These are phyloP conservation scores for Elsinoe australis DNA, from an alignment of 2,329 filamentous ascomycete genomes.

Conservation along the genomic window DNA sequence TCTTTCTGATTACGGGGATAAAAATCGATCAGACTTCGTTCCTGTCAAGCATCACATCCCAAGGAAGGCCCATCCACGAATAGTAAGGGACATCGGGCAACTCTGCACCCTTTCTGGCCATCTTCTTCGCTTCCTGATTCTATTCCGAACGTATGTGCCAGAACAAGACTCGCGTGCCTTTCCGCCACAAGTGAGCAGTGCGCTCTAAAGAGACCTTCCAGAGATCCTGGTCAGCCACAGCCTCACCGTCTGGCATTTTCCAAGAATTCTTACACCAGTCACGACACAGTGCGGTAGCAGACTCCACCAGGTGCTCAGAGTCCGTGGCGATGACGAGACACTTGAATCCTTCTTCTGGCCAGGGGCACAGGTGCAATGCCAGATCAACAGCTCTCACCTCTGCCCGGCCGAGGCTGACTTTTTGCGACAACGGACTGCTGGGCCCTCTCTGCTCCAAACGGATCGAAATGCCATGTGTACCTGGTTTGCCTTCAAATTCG, in stretches of 20 bases:
- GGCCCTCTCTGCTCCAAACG: too few relatives aligned
- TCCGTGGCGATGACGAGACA: neutral
- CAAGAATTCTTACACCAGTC: neutral
- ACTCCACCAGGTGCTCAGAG: neutral
- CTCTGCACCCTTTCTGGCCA: too few relatives aligned
- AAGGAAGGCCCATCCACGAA: too few relatives aligned
- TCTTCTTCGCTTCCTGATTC: neutral
- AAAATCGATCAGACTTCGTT: too few relatives aligned
- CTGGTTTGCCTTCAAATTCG: too few relatives aligned
- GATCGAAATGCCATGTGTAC: too few relatives aligned
- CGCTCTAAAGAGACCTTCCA: neutral
- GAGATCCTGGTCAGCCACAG: neutral
- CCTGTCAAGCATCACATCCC: too few relatives aligned
- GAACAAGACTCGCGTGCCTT: neutral
- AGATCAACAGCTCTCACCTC: neutral
- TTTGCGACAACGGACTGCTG: too few relatives aligned
- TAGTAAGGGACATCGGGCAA: too few relatives aligned
- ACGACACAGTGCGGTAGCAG: neutral
- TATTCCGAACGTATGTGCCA: neutral
- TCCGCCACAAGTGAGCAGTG: neutral
- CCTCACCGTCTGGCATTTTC: neutral
- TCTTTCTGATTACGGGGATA: too few relatives aligned
- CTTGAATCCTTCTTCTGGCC: neutral
- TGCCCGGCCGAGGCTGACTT: too few relatives aligned
- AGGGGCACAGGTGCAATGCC: neutral